Conservation (phyloP, 805 yeast genomes). For the Candida coleopterorum region DNA sequence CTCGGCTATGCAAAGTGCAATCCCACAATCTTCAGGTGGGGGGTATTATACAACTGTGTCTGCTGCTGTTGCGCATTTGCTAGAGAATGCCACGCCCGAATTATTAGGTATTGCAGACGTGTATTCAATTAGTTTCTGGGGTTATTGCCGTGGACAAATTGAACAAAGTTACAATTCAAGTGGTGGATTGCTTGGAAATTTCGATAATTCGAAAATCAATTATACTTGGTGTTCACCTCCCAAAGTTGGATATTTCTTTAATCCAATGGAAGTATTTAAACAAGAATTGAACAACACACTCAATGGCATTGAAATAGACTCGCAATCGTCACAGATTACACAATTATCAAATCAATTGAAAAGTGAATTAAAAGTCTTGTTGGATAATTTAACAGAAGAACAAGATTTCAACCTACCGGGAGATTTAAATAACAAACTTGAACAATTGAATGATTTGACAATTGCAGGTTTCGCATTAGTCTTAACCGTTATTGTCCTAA, state of each 20-base stretch:
- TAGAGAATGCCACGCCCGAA: conserved; percentile 16
- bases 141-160: conserved; percentile 35
- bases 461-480: conserved; percentile 51
- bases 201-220: conserved; percentile 25
- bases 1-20: background rate
- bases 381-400: conserved; percentile 20
- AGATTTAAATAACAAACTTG: conserved; percentile 42
- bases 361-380: conserved; percentile 18
- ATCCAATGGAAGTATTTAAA: conserved; percentile 40
- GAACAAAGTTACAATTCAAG: conserved; percentile 7
- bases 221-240: conserved; percentile 53
- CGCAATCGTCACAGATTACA: conserved; percentile 18
- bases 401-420: conserved; percentile 52
- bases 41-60: conserved; percentile 10
- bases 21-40: conserved; percentile 3
- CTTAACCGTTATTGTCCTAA: conserved; percentile 25
- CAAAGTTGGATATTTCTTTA: conserved; percentile 50
- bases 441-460: conserved; percentile 42
- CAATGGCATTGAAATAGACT: conserved; percentile 19
- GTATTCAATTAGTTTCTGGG: conserved; percentile 38
- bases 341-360: conserved; percentile 11
- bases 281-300: conserved; percentile 24
- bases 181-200: conserved; percentile 6
- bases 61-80: conserved; percentile 18
- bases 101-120: conserved; percentile 39